Percentiles rank a stretch among this genome's conserved stretches.
These are phyloP conservation scores for Prinsepia uniflora DNA, from an alignment of 306 rosid genomes.

Conservation along the genomic window DNA sequence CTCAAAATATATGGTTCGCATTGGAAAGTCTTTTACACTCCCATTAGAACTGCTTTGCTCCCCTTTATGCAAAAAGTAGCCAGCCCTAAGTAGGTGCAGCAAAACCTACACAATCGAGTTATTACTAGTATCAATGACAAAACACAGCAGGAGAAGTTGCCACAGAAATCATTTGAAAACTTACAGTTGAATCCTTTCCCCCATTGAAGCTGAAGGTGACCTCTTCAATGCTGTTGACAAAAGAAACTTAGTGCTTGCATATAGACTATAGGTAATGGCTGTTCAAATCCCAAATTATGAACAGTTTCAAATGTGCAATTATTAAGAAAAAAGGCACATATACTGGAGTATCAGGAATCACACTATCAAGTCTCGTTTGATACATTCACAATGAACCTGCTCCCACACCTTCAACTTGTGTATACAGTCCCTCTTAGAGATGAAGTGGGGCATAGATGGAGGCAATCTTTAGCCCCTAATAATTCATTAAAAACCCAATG, in stretches of 20 bases:
- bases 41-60: constrained; percentile 56
- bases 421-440: too few species aligned
- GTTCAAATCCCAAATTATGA: not conserved
- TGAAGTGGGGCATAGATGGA: too few species aligned
- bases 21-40: constrained; percentile 55
- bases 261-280: not conserved
- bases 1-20: constrained; percentile 90
- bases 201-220: constrained; percentile 96
- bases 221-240: constrained; percentile 66
- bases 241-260: constrained; percentile 21
- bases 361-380: too few species aligned
- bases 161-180: constrained; percentile 32
- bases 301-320: not conserved
- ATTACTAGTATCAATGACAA: constrained; percentile 22
- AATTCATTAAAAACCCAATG: too few species aligned
- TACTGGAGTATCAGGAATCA: too few species aligned
- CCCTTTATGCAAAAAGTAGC: constrained; percentile 66
- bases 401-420: too few species aligned
- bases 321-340: not conserved
- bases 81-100: constrained; percentile 93
- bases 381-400: too few species aligned
- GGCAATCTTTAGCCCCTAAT: too few species aligned
- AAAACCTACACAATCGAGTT: constrained; percentile 61
- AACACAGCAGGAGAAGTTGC: constrained; percentile 11
- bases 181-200: constrained; percentile 96